These are phyloP conservation scores for Hyphodiscus hymeniophilus DNA, from an alignment of 495 filamentous ascomycete species.

Conservation along the genomic window DNA sequence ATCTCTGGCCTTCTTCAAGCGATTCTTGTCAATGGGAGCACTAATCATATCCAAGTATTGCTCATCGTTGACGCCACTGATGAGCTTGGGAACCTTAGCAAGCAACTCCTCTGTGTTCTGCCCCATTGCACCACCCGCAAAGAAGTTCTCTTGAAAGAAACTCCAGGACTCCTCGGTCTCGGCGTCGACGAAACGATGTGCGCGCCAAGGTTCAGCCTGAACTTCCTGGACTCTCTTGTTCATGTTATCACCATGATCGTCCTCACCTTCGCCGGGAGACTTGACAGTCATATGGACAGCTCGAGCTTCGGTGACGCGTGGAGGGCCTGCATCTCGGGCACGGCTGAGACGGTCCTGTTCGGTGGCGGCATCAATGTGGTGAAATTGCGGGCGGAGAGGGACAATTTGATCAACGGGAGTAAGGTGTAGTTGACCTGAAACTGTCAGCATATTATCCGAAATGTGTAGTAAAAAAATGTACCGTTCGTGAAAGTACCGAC, in stretches of 20 bases:
- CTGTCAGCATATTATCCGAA: background rate
- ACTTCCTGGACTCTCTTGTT: conserved; percentile 43
- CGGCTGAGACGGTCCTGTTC: conserved; percentile 37
- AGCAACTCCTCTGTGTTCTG: conserved; percentile 1
- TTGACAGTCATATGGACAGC: conserved; percentile 64
- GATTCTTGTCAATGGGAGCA: conserved; percentile 33
- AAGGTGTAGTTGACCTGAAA: conserved; percentile 58
- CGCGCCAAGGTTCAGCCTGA: conserved; percentile 61
- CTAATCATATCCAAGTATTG: conserved; percentile 60
- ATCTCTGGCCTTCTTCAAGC: conserved; percentile 32
- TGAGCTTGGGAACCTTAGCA: conserved; percentile 35
- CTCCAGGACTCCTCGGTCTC: conserved; percentile 56
- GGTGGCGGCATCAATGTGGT: conserved; percentile 62
- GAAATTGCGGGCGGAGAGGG: conserved; percentile 66
- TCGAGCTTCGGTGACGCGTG: conserved; percentile 44
- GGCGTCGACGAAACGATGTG: conserved; percentile 58
- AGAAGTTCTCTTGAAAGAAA: conserved; percentile 48
- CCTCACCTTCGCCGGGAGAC: conserved; percentile 47
- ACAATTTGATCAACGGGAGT: conserved; percentile 59
- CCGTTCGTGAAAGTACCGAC: conserved; percentile 59
- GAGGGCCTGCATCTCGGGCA: conserved; percentile 31
- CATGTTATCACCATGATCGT: conserved; percentile 38
- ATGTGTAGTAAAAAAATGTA: conserved; percentile 26
- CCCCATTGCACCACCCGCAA: conserved; percentile 28
- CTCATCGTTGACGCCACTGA: conserved; percentile 44